Percentiles rank a stretch among this genome's conserved stretches.
These are phyloP conservation scores for Linaria vulgaris DNA, from an alignment of 257 asterid genomes.

Conservation along the genomic window DNA sequence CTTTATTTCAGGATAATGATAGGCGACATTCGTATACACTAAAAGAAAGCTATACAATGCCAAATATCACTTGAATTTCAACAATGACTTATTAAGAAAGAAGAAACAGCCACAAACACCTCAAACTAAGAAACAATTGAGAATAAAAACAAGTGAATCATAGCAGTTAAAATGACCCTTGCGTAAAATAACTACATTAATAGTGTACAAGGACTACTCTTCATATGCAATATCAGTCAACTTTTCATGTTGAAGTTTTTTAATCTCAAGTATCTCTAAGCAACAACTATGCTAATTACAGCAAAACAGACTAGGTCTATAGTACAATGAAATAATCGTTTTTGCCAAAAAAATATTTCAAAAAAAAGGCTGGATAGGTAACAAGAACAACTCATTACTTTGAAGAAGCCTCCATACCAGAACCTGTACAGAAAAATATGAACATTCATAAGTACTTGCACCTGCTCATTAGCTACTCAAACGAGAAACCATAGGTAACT, in stretches of 20 bases:
- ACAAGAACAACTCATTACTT: conserved; percentile 48
- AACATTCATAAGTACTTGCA: conserved; percentile 25
- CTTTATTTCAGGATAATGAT: no score
- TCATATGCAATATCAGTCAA: conserved; percentile 10
- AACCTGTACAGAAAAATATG: conserved; percentile 49
- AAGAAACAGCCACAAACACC: no score
- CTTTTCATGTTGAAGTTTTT: neutral
- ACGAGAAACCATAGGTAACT: no score
- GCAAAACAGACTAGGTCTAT: conserved; percentile 5
- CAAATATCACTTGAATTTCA: no score
- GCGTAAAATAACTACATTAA: conserved; percentile 17
- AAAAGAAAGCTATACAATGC: no score
- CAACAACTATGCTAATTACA: neutral
- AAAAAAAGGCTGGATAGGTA: conserved; percentile 28
- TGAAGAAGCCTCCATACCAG: conserved; percentile 91
- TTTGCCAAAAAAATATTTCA: conserved; percentile 14
- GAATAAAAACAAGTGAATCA: neutral
- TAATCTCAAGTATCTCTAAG: neutral
- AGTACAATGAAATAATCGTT: neutral
- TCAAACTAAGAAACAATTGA: neutral
- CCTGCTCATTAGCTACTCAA: no score
- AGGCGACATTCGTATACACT: no score
- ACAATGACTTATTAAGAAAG: no score
- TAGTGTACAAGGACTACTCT: neutral
- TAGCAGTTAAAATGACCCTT: neutral